Evolutionary conservation across 176 grass and related monocot genomes (phyloP).

Genomic region (Lolium rigidum): DNA sequence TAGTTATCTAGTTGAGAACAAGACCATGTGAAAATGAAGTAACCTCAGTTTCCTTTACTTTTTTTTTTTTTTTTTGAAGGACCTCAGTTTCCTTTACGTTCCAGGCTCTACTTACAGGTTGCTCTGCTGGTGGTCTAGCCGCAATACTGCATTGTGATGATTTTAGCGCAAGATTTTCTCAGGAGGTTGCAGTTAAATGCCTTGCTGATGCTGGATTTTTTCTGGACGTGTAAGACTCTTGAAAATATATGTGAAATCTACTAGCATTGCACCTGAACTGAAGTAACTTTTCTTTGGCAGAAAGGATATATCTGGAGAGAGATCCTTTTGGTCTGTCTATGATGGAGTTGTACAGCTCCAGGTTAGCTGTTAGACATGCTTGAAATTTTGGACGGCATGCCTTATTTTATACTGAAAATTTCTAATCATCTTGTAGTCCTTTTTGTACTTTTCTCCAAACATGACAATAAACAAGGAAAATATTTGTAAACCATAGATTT

Average conservation of each 20-base stretch:
- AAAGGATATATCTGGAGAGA: constrained; percentile 73
- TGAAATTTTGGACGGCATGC: background rate
- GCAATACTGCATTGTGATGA: constrained; percentile 78
- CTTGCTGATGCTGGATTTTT: constrained; percentile 87
- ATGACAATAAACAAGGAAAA: background rate
- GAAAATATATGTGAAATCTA: background rate
- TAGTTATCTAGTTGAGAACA: background rate
- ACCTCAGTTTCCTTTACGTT: constrained; percentile 23
- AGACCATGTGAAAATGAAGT: background rate
- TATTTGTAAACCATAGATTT: background rate
- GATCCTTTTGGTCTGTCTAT: constrained; percentile 49
- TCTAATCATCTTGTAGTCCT: background rate
- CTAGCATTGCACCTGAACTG: background rate
- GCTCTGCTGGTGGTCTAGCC: constrained; percentile 88
- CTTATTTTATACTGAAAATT: background rate
- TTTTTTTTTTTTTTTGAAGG: too few species aligned
- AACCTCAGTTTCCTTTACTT: constrained; percentile 9
- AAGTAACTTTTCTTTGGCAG: constrained; percentile 38
- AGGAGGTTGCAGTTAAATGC: constrained; percentile 63
- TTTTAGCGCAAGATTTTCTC: constrained; percentile 52
- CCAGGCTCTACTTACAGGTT: constrained; percentile 76
- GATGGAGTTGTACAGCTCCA: constrained; percentile 72
- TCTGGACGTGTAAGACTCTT: constrained; percentile 59
- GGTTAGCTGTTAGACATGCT: constrained; percentile 30
- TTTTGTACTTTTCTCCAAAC: too few species aligned